Conservation (phyloP, 2,329 filamentous ascomycete genomes). For the Penicillium sp. region DNA sequence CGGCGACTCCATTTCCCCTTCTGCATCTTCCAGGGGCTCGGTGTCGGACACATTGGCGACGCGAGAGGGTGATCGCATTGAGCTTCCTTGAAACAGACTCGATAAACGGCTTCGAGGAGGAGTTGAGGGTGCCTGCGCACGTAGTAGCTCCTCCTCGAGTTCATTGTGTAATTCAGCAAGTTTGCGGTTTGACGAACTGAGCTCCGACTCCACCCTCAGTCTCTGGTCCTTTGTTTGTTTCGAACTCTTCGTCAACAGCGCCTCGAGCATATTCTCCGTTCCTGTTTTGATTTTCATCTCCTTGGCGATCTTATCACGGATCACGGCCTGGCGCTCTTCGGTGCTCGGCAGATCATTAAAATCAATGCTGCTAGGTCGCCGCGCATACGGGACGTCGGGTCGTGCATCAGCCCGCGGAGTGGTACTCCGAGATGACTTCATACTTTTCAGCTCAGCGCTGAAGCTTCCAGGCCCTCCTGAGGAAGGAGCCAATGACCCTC, state of each 20-base stretch:
- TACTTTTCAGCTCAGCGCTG: conserved; percentile 81
- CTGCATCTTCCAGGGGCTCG: conserved; percentile 57
- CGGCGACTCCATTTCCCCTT: conserved; percentile 78
- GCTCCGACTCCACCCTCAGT: conserved; percentile 79
- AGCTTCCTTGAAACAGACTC: conserved; percentile 61
- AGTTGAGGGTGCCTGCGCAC: conserved; percentile 60
- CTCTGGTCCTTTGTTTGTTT: conserved; percentile 93
- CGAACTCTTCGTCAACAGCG: conserved; percentile 88
- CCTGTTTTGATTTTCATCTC: conserved; percentile 98
- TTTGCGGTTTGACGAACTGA: conserved; percentile 83
- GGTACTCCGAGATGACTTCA: conserved; percentile 66
- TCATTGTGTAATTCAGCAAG: conserved; percentile 64
- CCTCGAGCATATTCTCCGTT: conserved; percentile 96
- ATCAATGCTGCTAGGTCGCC: conserved; percentile 54
- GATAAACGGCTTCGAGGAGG: conserved; percentile 58
- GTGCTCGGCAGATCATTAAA: conserved; percentile 65
- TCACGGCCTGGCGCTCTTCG: conserved; percentile 74
- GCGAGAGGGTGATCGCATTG: conserved; percentile 57
- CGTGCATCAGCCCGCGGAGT: conserved; percentile 62
- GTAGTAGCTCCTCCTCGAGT: conserved; percentile 64
- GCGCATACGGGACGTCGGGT: conserved; percentile 45
- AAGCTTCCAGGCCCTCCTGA: conserved; percentile 81
- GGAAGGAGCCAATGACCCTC: conserved; percentile 70
- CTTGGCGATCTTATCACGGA: conserved; percentile 86
- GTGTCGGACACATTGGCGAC: conserved; percentile 43